Evolutionary conservation across 768 basidiomycete species (phyloP), one percentile per base, ranked within the genome.

Genomic region (Boletellus ananiceps): DNA sequence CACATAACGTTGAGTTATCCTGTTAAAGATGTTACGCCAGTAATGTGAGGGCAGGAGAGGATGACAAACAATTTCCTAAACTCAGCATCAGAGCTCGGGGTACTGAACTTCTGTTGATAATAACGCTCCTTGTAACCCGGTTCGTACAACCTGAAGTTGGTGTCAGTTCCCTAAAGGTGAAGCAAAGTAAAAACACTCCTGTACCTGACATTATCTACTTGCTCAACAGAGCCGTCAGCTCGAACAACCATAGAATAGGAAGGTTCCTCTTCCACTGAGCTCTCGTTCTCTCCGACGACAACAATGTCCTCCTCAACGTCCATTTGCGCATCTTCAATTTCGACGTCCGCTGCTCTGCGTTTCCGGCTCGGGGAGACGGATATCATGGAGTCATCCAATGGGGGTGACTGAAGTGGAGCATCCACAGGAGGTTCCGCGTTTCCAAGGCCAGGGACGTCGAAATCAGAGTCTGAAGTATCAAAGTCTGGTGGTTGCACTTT

Each of bases 41-140:
- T 44, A 49, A 13, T 14, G 47, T 27, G 47, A 16, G 47, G 19
- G 42, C 32, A 47, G 21, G 18, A 12, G 23, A 31, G 23, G 9
- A n/a, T 8, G 15, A 74, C 82, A 57, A 60, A 97, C 93, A 75
- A 63, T 62, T 81, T 83, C 55, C 80, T 78, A 68, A 93, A 88
- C 50, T 84, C 82, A 2, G 59, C 65, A 57, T 97, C 89, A n/a
- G 70, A 76, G 16, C 77, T 66, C 55, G 86, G 79, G 12, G 90
- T 73, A 2, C 84, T 85, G 61, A 98, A 99, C 71, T 99, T 99
- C 62, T 90, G 86, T 40, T 79, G 76, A 60, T 99, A 99, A 66
- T 99, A 99, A 35, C 96, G 82, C 57, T 94, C 91, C 65, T 82
- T 84, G 69, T 99, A 99, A 23, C 95, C 96, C 2, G 93, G 84